Evolutionary conservation across 331 rosid genomes (phyloP), one percentile per base, ranked within the genome.

Genomic region (Ulmus americana): DNA sequence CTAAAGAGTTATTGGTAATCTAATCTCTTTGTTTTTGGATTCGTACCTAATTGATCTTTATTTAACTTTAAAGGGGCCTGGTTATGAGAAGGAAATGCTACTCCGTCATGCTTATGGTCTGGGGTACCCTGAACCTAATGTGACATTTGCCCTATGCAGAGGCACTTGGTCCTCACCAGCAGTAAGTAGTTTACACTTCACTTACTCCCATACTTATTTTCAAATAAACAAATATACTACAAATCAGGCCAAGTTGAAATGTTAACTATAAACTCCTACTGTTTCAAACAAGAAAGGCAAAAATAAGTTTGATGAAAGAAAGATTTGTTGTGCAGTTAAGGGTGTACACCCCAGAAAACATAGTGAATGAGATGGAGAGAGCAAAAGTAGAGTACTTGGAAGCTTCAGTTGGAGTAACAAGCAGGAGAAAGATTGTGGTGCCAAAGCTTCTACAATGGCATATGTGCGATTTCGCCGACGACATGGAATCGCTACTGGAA

Each of bases 111-210:
- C 84, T 38, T 85, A 88, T 50, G 96, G 98, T 50, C 61, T 86
- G 63, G 98, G 94, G 9, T 92, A 89, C 72, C 95, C 98, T 13
- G 97, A 92, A 70, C 95, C 98, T 20, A 85, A 89, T 43, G 91
- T 89, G 39, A 83, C 95, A 1, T 92, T 89, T 69, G 98, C 90
- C 15, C 89, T 92, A 5, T 86, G 97, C 66, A 60, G 98, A 53
- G 97, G 98, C 70, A 86, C 88, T 49, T 80, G 98, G 97, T 87
- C 95, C 45, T 87, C 97, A 14, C 98, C 98, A 14, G 98, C 98
- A 8, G 97, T 88, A 79, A 78, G 92, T 75, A 54, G 11, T 56
- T 39, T 46, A 38, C 1, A 3, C 16, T 13, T 13, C 4, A 45
- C 22, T 18, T 18, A 20, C 51, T 54, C 39, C 39, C 4, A 6